phyloP scores from a whole-genome alignment of 805 yeast species.

The Saturnispora besseyi region DNA sequence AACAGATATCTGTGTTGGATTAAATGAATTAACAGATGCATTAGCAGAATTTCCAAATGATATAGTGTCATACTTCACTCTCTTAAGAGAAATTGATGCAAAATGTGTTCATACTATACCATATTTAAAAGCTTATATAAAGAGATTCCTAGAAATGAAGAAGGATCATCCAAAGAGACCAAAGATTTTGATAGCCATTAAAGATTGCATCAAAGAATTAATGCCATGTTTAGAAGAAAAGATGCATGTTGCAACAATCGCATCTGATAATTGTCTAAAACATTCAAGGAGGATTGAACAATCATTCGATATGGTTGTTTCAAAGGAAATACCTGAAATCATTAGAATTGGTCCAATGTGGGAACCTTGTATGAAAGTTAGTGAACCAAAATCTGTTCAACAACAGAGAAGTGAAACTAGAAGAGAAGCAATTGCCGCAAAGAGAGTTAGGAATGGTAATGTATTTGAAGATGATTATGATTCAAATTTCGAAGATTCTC shows the following conservation, averaged over 20 bases:
- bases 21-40: constrained; percentile 86
- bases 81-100: constrained; percentile 89
- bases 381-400: constrained; percentile 55
- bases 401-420: constrained; percentile 71
- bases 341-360: constrained; percentile 70
- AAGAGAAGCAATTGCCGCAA: constrained; percentile 89
- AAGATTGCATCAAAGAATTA: constrained; percentile 49
- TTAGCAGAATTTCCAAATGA: constrained; percentile 85
- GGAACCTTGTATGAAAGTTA: constrained; percentile 82
- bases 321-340: constrained; percentile 73
- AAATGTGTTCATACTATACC: constrained; percentile 77
- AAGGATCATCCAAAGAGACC: constrained; percentile 32
- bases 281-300: constrained; percentile 68
- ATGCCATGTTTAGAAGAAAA: constrained; percentile 93
- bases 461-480: constrained; percentile 15
- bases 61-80: constrained; percentile 73
- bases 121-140: constrained; percentile 46
- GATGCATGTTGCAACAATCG: constrained; percentile 93
- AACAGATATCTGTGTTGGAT: constrained; percentile 60
- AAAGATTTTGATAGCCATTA: constrained; percentile 31
- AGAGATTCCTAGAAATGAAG: constrained; percentile 34
- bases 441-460: constrained; percentile 41
- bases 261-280: constrained; percentile 64
- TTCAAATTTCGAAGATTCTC: constrained; percentile 14
- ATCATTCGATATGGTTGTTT: constrained; percentile 65